Percentiles rank a stretch among this genome's conserved stretches.
These are phyloP conservation scores for Tremellales sp. DNA, from an alignment of 1,284 basidiomycete genomes.

Conservation along the genomic window DNA sequence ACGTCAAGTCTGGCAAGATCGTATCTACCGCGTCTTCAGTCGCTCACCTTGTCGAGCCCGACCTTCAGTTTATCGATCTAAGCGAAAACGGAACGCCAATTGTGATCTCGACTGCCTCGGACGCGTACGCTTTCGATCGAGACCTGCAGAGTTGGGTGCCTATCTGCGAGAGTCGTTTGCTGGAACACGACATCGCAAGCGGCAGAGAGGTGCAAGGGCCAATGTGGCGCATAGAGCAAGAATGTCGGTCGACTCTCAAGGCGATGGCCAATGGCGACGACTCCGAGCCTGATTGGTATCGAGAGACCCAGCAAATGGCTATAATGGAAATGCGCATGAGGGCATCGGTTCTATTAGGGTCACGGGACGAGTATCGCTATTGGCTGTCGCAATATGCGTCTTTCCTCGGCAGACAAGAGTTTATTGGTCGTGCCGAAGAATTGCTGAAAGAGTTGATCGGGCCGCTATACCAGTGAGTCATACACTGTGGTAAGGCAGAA, in stretches of 20 bases:
- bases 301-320: constrained; percentile 68
- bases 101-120: constrained; percentile 67
- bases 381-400: constrained; percentile 70
- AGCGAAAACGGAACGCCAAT: constrained; percentile 74
- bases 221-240: constrained; percentile 25
- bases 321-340: constrained; percentile 77
- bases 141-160: constrained; percentile 64
- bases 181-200: constrained; percentile 39
- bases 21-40: constrained; percentile 65
- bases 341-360: constrained; percentile 66
- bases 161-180: constrained; percentile 48
- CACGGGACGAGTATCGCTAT: constrained; percentile 74
- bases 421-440: constrained; percentile 78
- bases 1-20: constrained; percentile 62
- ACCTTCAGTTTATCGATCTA: constrained; percentile 56
- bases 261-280: constrained; percentile 8
- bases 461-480: constrained; percentile 48
- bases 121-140: constrained; percentile 70
- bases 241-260: constrained; percentile 1
- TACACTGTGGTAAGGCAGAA: neutral
- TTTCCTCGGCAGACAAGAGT: constrained; percentile 78
- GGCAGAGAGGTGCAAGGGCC: constrained; percentile 61
- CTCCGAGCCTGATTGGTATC: constrained; percentile 65
- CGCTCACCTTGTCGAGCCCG: constrained; percentile 54
- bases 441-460: constrained; percentile 80